A percentile compares a stretch with the other conserved stretches of the same genome.
Conservation (phyloP, 306 rosid genomes). For the Canavalia gladiata region DNA sequence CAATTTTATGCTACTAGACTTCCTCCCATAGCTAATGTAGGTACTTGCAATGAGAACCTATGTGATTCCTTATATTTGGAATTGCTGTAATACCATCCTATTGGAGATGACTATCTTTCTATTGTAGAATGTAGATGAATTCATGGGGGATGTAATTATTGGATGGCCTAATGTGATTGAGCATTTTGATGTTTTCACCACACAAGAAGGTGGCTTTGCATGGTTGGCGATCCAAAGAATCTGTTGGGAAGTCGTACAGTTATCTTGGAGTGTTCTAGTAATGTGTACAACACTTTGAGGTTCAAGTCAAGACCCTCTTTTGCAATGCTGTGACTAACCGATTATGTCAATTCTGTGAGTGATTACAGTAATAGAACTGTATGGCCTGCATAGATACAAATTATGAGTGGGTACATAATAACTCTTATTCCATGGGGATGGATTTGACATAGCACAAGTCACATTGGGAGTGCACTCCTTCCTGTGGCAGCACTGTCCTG, state of each 20-base stretch:
- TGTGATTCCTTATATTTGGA: not conserved
- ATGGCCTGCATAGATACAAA: not conserved
- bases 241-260: not conserved
- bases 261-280: not conserved
- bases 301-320: not conserved
- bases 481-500: not conserved
- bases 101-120: constrained; percentile 2
- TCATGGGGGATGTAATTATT: not conserved
- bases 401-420: not conserved
- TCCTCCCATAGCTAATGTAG: not conserved
- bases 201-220: constrained; percentile 1
- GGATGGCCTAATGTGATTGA: not conserved
- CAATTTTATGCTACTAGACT: not conserved
- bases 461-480: not conserved
- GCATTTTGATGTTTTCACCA: constrained; percentile 5
- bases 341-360: not conserved
- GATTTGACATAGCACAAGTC: not conserved
- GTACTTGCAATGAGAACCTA: constrained; percentile 8
- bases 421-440: not conserved
- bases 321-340: not conserved
- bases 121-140: not conserved
- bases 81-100: not conserved
- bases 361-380: not conserved
- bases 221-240: not conserved
- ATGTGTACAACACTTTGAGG: not conserved